Conservation (phyloP, 176 grass and related monocot genomes). For the Ananas comosus region DNA sequence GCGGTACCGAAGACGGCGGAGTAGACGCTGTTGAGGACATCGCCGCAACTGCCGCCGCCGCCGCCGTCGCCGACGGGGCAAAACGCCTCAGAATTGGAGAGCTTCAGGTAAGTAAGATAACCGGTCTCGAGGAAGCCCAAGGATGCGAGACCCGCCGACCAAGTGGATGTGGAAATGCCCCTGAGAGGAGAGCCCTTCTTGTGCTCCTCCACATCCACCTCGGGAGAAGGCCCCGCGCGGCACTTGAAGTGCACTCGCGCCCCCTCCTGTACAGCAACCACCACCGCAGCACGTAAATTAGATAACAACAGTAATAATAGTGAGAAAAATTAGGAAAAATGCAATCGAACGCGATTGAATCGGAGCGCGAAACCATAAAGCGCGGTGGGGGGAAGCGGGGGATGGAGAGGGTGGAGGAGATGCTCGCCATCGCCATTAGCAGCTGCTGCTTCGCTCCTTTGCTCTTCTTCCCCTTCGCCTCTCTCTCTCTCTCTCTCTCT, state of each 20-base stretch:
- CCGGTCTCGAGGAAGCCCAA: constrained; percentile 76
- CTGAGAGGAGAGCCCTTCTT: constrained; percentile 17
- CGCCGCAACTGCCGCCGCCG: constrained; percentile 46
- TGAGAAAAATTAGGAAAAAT: background rate
- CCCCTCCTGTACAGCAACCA: constrained; percentile 18
- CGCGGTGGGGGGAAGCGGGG: constrained; percentile 22
- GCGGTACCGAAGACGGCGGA: constrained; percentile 63
- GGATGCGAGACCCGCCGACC: constrained; percentile 45
- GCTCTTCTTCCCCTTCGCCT: too few relatives aligned
- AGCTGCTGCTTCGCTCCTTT: too few relatives aligned
- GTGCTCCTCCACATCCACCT: constrained; percentile 6
- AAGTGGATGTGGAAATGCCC: constrained; percentile 54
- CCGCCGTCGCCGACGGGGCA: constrained; percentile 54
- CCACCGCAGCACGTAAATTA: too few relatives aligned
- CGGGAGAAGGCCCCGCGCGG: constrained; percentile 29
- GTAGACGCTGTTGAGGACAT: constrained; percentile 78
- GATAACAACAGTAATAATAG: background rate
- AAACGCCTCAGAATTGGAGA: constrained; percentile 68
- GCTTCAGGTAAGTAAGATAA: constrained; percentile 82
- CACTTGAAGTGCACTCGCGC: constrained; percentile 23
- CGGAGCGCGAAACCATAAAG: constrained; percentile 14
- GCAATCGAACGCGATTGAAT: background rate
- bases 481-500: too few relatives aligned
- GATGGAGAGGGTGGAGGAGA: constrained; percentile 31
- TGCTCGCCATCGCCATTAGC: constrained; percentile 35